A percentile compares a stretch with the other conserved stretches of the same genome.
phyloP scores from a whole-genome alignment of 345 rosid species.

The Heritiera littoralis region DNA sequence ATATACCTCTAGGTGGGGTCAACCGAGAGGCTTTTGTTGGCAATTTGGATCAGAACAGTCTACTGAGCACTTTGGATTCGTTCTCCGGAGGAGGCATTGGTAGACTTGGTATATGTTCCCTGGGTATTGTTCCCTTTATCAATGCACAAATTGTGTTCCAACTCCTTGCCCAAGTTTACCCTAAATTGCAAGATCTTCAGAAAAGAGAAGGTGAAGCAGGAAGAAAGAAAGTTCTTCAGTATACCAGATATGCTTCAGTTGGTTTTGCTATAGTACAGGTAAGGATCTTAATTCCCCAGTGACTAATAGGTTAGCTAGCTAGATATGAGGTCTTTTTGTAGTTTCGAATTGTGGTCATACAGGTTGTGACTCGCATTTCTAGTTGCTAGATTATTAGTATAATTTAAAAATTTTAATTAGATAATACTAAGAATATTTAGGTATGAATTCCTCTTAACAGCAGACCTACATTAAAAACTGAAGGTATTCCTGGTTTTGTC shows the following conservation, averaged over 20 bases:
- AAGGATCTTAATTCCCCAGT: constrained; percentile 7
- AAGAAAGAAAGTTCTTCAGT: constrained; percentile 91
- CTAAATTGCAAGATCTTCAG: constrained; percentile 99
- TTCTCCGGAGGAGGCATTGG: constrained; percentile 99
- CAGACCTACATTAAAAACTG: neutral
- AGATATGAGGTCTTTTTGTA: neutral
- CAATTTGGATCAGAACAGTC: constrained; percentile 87
- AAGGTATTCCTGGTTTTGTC: neutral
- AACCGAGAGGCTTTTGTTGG: constrained; percentile 90
- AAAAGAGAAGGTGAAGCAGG: constrained; percentile 99
- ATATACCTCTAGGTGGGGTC: constrained; percentile 94
- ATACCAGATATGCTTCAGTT: constrained; percentile 90
- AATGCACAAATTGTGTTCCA: constrained; percentile 96
- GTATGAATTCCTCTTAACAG: neutral
- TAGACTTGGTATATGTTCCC: constrained; percentile 93
- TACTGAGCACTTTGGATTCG: constrained; percentile 89
- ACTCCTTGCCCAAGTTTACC: constrained; percentile 94
- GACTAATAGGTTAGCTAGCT: constrained; percentile 7
- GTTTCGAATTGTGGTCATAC: constrained; percentile 7
- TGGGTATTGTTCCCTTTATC: constrained; percentile 95
- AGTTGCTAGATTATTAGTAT: neutral
- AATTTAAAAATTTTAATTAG: neutral
- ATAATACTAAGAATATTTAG: neutral
- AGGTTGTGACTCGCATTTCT: neutral
- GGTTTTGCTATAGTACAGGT: constrained; percentile 92